Base-by-base conservation (phyloP, 2,329 filamentous ascomycete genomes). In the Colletotrichum truncatum region DNA sequence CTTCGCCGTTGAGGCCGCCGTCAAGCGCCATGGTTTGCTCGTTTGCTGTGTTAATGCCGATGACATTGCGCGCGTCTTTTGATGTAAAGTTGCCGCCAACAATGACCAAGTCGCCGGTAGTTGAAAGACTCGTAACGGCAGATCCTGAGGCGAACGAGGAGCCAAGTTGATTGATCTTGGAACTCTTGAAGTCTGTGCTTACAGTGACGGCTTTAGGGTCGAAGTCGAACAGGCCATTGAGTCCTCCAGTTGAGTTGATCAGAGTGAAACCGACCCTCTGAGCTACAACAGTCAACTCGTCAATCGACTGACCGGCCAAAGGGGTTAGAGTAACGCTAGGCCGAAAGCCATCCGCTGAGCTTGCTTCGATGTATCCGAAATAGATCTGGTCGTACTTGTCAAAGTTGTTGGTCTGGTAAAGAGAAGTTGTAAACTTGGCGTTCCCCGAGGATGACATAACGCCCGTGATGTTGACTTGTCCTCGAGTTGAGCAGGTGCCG, bases 381-480 rank as follows among this genome's bases (percentile, higher is more conserved):
- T 94, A 97, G 64, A 99, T 89, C 70, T 93, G 90, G 74, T 99
- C 96, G 74, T 97, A 98, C 78, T 99, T 99, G 82, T 98, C 95
- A 76, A 91, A 97, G 75, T 97, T 87, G 79, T 99, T 99, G 16
- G 94, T 97, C 78, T 99, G 96, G 75, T 87, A 97, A 7, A 98
- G 81, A 1, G 87, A 85, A 1, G 84, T 87, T 26, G 87, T 84
- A 62, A 89, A 83, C 5, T 86, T 82, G 34, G 77, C 75, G 53
- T 80, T 70, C 71, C 77, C 73, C 60, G 79, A 72, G 74, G 83
- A 72, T 3, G 88, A 86, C 82, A 96, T 89, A 23, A 84, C 85
- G 32, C 89, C 92, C 1, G 92, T 95, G 55, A 99, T 84, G 70
- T 94, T 94, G 62, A 98, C 91, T 72, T 89, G 87, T 14, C 95